phyloP scores from a whole-genome alignment of 192 early-diverging fungal species.

The Entomortierella chlamydospora region DNA sequence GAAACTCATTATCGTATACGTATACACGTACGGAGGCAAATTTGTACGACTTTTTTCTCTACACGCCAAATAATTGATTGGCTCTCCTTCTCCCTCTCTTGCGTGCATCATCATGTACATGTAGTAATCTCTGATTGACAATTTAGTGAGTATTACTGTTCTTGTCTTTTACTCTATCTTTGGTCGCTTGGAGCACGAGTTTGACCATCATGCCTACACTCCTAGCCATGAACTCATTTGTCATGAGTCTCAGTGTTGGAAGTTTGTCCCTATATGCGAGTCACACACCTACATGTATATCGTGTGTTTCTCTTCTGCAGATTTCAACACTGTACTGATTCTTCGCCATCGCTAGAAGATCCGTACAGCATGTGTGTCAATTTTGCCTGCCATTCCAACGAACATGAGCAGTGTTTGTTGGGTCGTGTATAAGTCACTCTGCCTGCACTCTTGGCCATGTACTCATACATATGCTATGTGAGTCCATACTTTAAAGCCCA shows the following conservation, averaged over 20 bases:
- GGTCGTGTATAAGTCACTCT: conserved; percentile 17
- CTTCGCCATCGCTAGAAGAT: not conserved
- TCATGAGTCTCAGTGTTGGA: not conserved
- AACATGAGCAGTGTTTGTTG: conserved; percentile 1
- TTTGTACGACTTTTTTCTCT: too few relatives aligned
- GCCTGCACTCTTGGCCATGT: conserved; percentile 3
- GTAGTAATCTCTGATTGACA: too few relatives aligned
- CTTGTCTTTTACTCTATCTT: too few relatives aligned
- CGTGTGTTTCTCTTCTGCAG: not conserved
- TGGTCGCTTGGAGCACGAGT: too few relatives aligned
- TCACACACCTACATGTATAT: not conserved
- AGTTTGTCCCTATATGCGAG: not conserved
- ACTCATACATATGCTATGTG: too few relatives aligned
- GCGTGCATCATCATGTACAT: too few relatives aligned
- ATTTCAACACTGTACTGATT: not conserved
- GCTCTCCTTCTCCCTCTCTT: too few relatives aligned
- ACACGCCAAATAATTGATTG: too few relatives aligned
- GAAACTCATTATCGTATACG: too few relatives aligned
- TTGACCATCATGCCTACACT: not conserved
- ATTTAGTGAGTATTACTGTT: too few relatives aligned
- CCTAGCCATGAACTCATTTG: not conserved
- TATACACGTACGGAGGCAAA: too few relatives aligned
- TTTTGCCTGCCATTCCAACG: conserved; percentile 3
- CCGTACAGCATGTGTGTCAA: not conserved
- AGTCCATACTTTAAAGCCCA: not conserved